phyloP scores from a whole-genome alignment of 768 basidiomycete genomes.

The Termitomyces sp. region DNA sequence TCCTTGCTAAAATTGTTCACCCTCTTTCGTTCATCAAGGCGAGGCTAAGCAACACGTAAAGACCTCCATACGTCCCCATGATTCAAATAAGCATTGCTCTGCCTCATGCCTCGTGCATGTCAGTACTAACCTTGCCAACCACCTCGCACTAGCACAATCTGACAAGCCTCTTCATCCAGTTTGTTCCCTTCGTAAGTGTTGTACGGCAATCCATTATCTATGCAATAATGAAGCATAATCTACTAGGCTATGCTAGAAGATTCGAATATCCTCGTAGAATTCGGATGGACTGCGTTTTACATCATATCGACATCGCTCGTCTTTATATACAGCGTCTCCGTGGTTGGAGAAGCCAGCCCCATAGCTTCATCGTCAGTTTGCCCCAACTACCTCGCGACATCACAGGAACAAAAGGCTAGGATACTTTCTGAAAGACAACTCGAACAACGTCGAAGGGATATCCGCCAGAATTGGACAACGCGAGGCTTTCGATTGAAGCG shows the following conservation, averaged over 20 bases:
- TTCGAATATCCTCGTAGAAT: background rate
- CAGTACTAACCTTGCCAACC: background rate
- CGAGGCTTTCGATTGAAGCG: slow-evolving; percentile 20
- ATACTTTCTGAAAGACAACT: slow-evolving; percentile 15
- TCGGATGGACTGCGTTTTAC: slow-evolving; percentile 11
- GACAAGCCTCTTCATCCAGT: background rate
- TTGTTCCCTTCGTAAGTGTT: background rate
- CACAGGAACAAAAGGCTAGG: slow-evolving; percentile 13
- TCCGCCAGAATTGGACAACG: slow-evolving; percentile 10
- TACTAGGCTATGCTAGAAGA: background rate
- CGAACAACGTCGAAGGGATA: slow-evolving; percentile 15
- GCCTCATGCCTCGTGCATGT: background rate
- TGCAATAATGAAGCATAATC: background rate
- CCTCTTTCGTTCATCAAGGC: background rate
- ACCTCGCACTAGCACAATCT: background rate
- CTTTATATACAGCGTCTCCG: slow-evolving; percentile 12
- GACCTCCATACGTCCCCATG: background rate
- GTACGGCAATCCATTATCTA: background rate
- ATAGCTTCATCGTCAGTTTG: background rate
- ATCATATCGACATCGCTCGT: slow-evolving; percentile 10
- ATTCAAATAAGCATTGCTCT: background rate
- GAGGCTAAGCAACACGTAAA: background rate
- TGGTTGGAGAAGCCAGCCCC: slow-evolving; percentile 5
- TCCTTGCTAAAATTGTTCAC: background rate
- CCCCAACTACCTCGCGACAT: slow-evolving; percentile 15